Evolutionary conservation across 2,329 filamentous ascomycete genomes (phyloP).

Genomic region (Nannizziopsis barbatae): DNA sequence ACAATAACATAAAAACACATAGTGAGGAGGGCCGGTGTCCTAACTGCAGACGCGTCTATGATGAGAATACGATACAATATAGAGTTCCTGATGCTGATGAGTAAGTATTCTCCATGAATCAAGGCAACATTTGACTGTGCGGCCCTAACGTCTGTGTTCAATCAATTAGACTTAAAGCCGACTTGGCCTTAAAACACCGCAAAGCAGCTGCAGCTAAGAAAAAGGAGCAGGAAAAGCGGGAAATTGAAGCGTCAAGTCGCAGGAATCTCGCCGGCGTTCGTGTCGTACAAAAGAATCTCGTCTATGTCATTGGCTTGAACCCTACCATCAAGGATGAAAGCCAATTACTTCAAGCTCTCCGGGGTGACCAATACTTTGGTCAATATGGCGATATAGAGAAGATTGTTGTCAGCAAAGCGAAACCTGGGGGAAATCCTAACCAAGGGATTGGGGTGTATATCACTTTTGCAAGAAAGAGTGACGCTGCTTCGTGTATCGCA

Average conservation of each 20-base stretch:
- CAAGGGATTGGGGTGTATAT: conserved; percentile 95
- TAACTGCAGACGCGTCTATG: conserved; percentile 90
- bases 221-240: conserved; percentile 90
- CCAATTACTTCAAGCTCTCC: conserved; percentile 68
- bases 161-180: conserved; percentile 38
- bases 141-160: conserved; percentile 2
- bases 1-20: conserved; percentile 97
- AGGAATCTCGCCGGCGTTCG: conserved; percentile 93
- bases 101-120: conserved; percentile 44
- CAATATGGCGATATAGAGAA: conserved; percentile 98
- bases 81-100: conserved; percentile 92
- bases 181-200: conserved; percentile 59
- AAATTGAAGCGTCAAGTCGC: conserved; percentile 87
- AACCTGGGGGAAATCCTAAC: conserved; percentile 57
- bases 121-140: not conserved
- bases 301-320: conserved; percentile 91
- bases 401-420: conserved; percentile 94
- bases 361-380: conserved; percentile 87
- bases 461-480: conserved; percentile 86
- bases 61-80: conserved; percentile 95
- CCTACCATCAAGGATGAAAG: conserved; percentile 88
- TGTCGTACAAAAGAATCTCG: conserved; percentile 95
- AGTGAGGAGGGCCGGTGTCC: conserved; percentile 88
- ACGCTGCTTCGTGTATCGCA: conserved; percentile 78
- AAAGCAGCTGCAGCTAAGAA: conserved; percentile 84